phyloP scores from a whole-genome alignment of 176 grass and related monocot species.

The Eragrostis curvula region DNA sequence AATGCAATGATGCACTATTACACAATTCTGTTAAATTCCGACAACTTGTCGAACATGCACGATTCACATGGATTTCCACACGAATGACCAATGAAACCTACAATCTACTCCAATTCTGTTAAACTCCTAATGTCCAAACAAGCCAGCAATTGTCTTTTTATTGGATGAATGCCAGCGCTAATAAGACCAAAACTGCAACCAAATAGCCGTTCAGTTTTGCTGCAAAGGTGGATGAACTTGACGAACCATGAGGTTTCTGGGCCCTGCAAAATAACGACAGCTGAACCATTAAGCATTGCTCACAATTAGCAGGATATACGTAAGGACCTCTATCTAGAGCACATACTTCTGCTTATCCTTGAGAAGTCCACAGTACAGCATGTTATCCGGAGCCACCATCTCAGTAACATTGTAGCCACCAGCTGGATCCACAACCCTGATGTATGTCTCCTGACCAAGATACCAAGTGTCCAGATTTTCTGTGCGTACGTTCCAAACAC shows the following conservation, averaged over 20 bases:
- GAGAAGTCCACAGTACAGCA: conserved; percentile 85
- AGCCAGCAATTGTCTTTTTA: conserved; percentile 26
- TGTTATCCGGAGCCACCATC: conserved; percentile 65
- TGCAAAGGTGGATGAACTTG: conserved; percentile 10
- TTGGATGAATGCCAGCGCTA: conserved; percentile 24
- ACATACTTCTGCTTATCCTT: conserved; percentile 81
- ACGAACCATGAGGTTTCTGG: conserved; percentile 68
- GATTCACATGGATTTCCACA: conserved; percentile 30
- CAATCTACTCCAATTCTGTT: conserved; percentile 48
- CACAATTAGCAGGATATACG: neutral
- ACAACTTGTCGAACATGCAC: conserved; percentile 31
- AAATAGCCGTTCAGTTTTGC: conserved; percentile 32
- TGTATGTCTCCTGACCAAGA: conserved; percentile 85
- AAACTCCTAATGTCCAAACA: conserved; percentile 43
- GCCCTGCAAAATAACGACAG: conserved; percentile 49
- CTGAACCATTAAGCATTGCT: conserved; percentile 15
- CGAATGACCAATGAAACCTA: conserved; percentile 34
- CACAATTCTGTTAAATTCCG: conserved; percentile 43
- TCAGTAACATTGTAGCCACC: conserved; percentile 80
- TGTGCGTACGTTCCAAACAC: conserved; percentile 88
- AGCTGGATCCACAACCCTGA: conserved; percentile 66
- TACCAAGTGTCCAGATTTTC: conserved; percentile 93
- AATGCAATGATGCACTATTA: conserved; percentile 13
- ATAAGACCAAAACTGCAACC: conserved; percentile 34
- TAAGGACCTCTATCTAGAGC: neutral